Evolutionary conservation across 345 rosid species (phyloP).

Genomic region (Eucalyptus erythrocorys): DNA sequence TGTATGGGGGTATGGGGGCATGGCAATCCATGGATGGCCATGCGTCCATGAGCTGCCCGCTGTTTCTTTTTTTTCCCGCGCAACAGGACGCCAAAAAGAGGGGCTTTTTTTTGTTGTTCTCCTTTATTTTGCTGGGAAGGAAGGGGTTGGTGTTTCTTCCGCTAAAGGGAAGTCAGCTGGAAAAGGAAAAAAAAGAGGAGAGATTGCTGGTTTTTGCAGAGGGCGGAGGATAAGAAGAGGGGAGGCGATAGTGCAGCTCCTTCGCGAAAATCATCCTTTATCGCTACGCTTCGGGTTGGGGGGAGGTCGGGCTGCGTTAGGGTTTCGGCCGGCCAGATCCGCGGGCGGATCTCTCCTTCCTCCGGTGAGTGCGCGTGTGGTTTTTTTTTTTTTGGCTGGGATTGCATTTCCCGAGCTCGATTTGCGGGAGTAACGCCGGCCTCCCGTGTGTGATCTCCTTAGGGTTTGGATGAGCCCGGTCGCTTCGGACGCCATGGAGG

Average conservation of each 20-base stretch:
- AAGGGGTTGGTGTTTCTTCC: neutral
- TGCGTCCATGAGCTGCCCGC: neutral
- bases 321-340: neutral
- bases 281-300: neutral
- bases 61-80: constrained; percentile 29
- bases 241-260: neutral
- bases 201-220: neutral
- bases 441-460: neutral
- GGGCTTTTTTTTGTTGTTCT: neutral
- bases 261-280: neutral
- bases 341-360: neutral
- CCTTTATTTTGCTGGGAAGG: too few species aligned
- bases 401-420: neutral
- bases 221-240: neutral
- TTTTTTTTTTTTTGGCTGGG: neutral
- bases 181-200: neutral
- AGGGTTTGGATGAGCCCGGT: constrained; percentile 2
- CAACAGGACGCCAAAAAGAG: neutral
- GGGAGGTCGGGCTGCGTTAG: neutral
- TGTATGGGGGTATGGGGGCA: neutral
- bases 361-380: neutral
- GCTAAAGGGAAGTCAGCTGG: neutral
- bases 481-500: constrained; percentile 8
- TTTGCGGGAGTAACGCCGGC: neutral
- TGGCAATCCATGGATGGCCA: neutral